phyloP scores from a whole-genome alignment of 1,284 basidiomycete genomes.

The Lentinula novae-zelandiae region DNA sequence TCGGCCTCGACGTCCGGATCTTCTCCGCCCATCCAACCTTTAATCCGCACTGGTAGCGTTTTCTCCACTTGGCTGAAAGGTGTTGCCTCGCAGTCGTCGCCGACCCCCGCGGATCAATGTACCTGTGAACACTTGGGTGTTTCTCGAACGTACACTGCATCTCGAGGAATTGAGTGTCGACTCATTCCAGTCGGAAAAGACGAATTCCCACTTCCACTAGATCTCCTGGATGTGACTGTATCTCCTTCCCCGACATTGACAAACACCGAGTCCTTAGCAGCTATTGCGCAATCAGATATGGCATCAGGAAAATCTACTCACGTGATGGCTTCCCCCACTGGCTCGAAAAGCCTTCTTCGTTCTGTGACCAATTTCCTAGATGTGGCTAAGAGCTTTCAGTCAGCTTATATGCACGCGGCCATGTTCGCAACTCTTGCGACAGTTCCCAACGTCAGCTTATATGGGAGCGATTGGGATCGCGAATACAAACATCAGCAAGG shows the following conservation, averaged over 20 bases:
- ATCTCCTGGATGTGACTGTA: neutral
- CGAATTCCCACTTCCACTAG: conserved; percentile 18
- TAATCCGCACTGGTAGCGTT: conserved; percentile 16
- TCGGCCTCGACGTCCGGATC: conserved; percentile 24
- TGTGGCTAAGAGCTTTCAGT: conserved; percentile 53
- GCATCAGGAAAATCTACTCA: neutral
- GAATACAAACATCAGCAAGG: conserved; percentile 4
- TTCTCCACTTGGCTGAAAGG: conserved; percentile 6
- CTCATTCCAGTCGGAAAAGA: conserved; percentile 16
- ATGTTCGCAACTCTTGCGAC: conserved; percentile 33
- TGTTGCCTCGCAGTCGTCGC: neutral
- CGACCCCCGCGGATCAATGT: neutral
- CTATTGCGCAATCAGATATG: neutral
- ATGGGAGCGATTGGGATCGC: conserved; percentile 9
- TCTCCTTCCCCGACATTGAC: neutral
- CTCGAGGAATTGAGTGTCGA: neutral
- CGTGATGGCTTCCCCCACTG: conserved; percentile 2
- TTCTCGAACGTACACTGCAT: neutral
- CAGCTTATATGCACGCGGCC: conserved; percentile 50
- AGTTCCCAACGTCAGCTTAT: neutral
- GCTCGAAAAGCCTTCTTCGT: conserved; percentile 33
- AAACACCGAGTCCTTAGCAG: neutral
- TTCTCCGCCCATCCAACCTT: conserved; percentile 13
- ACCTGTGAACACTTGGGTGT: neutral
- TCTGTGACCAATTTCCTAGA: conserved; percentile 46